phyloP scores from a whole-genome alignment of 2,329 filamentous ascomycete genomes.

The Xylaria sp. region DNA sequence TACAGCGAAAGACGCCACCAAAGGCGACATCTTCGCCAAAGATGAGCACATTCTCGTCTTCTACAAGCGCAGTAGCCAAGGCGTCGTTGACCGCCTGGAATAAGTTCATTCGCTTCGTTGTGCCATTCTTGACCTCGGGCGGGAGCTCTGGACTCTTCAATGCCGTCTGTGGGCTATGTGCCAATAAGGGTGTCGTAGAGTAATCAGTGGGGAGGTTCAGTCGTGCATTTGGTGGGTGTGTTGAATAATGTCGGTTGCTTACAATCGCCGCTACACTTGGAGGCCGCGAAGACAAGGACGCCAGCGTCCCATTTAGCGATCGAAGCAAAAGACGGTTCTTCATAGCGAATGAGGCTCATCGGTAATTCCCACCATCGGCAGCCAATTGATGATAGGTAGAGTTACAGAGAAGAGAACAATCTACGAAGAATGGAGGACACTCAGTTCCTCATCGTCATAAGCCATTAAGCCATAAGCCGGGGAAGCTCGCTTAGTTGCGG shows the following conservation, averaged over 20 bases:
- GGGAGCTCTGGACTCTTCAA: slow-evolving; percentile 79
- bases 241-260: slow-evolving; percentile 58
- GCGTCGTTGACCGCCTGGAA: slow-evolving; percentile 96
- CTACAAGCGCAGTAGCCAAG: slow-evolving; percentile 80
- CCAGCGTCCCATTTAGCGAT: slow-evolving; percentile 41
- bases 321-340: slow-evolving; percentile 42
- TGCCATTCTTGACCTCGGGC: slow-evolving; percentile 69
- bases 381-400: slow-evolving; percentile 18
- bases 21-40: slow-evolving; percentile 99
- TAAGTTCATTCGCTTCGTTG: slow-evolving; percentile 89
- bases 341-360: slow-evolving; percentile 38
- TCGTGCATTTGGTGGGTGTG: slow-evolving; percentile 68
- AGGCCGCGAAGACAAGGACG: slow-evolving; percentile 32
- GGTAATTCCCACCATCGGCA: slow-evolving; percentile 34
- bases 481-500: slow-evolving; percentile 47
- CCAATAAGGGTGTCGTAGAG: slow-evolving; percentile 80
- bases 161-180: slow-evolving; percentile 80
- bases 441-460: slow-evolving; percentile 40
- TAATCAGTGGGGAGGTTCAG: slow-evolving; percentile 93
- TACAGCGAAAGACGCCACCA: slow-evolving; percentile 94
- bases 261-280: slow-evolving; percentile 20
- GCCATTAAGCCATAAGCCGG: slow-evolving; percentile 16
- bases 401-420: slow-evolving; percentile 12
- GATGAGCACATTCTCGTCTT: slow-evolving; percentile 86
- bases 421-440: slow-evolving; percentile 12